These are phyloP conservation scores for Lasiodiplodia theobromae DNA, from an alignment of 2,329 filamentous ascomycete genomes.

Conservation along the genomic window DNA sequence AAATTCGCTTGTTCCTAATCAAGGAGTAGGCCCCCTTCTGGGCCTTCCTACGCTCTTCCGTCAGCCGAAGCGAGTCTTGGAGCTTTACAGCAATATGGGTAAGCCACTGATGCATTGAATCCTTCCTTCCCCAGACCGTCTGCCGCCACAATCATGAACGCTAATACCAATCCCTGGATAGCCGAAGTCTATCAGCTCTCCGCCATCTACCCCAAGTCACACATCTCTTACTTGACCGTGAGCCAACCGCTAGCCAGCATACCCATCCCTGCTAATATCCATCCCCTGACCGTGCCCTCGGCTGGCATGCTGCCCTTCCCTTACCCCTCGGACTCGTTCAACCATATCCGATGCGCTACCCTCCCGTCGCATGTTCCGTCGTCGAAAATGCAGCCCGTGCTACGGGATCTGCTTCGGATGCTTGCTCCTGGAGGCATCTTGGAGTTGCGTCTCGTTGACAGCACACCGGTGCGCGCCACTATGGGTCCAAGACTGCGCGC, in stretches of 20 bases:
- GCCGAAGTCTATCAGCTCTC: conserved; percentile 56
- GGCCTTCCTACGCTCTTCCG: conserved; percentile 34
- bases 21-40: conserved; percentile 30
- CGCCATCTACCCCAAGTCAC: conserved; percentile 47
- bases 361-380: conserved; percentile 65
- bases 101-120: conserved; percentile 27
- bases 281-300: conserved; percentile 42
- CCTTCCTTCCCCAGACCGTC: conserved; percentile 31
- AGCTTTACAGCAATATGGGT: conserved; percentile 48
- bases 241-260: conserved; percentile 40
- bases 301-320: conserved; percentile 59
- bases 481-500: conserved; percentile 64
- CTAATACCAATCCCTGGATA: conserved; percentile 38
- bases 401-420: conserved; percentile 64
- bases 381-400: conserved; percentile 62
- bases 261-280: conserved; percentile 43
- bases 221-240: conserved; percentile 47
- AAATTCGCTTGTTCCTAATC: conserved; percentile 37
- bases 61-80: conserved; percentile 36
- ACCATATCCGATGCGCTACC: conserved; percentile 53
- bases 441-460: conserved; percentile 69
- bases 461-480: conserved; percentile 62
- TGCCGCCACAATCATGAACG: conserved; percentile 33
- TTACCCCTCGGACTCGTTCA: conserved; percentile 43
- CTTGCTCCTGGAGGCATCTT: conserved; percentile 64